Evolutionary conservation across 2,329 filamentous ascomycete genomes (phyloP), one percentile per base, ranked within the genome.

Genomic region (Amauroascus niger): DNA sequence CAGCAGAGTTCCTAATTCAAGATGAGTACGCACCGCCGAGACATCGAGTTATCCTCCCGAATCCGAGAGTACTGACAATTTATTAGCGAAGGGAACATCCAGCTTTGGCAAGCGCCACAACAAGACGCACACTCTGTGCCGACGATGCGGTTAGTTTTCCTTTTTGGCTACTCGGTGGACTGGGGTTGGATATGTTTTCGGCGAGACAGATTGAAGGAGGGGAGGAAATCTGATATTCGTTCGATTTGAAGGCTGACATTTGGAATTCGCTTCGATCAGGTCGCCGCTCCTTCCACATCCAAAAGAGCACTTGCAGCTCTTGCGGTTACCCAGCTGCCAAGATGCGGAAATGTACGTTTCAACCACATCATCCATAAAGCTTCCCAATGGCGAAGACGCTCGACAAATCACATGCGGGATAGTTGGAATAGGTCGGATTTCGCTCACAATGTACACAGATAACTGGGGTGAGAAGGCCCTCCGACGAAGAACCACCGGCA

Each of bases 391-490:
- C 16, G 30, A 37, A 2, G 14, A 43, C 37, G 40, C 30, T 35
- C 26, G 28, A 53, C 4, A 35, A 49, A 24, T 11, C 30, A 4
- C 14, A 35, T n/a, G 40, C 33, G 26, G 33, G 18, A 20, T n/a
- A 16, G 9, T 13, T 37, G 13, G 39, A 26, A 22, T 40, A 18
- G 35, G 14, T 6, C 16, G 41, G 32, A 47, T 32, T 51, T 56
- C 9, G 32, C 51, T 51, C 24, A 51, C 26, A 14, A 32, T 59
- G 52, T 54, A 48, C 59, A 73, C 72, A 97, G 91, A 85, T 86
- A 96, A 98, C 87, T 98, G 93, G 93, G 83, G 87, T 76, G 91
- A 97, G 84, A 98, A 98, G 87, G 91, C 90, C 69, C 97, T 97
- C 88, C 83, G 93, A 77, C 94, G 93, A 86, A 97, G 96, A 90